A percentile compares a stretch with the other conserved stretches of the same genome.
phyloP scores from a whole-genome alignment of 164 flowering plant genomes.

The Vitis rotundifolia region DNA sequence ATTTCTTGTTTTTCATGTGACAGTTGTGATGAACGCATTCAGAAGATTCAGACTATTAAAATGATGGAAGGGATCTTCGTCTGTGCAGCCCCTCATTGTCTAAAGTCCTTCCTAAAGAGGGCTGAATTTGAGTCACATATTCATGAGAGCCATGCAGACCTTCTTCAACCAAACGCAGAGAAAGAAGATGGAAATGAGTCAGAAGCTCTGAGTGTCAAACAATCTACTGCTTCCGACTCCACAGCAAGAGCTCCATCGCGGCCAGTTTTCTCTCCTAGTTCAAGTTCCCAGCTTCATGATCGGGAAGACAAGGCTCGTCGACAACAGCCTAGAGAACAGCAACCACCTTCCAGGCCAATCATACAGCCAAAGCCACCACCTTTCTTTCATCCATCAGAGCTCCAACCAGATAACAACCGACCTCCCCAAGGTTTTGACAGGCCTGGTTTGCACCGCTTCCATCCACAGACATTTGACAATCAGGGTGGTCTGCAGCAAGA shows the following conservation, averaged over 20 bases:
- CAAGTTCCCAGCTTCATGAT: conserved; percentile 53
- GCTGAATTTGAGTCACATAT: conserved; percentile 83
- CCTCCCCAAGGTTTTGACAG: conserved; percentile 46
- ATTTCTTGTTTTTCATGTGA: conserved; percentile 4
- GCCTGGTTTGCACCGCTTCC: conserved; percentile 40
- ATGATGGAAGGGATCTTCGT: conserved; percentile 92
- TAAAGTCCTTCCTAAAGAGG: conserved; percentile 84
- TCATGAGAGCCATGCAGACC: conserved; percentile 67
- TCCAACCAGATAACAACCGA: conserved; percentile 34
- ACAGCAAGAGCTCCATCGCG: conserved; percentile 58
- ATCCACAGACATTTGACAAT: conserved; percentile 42
- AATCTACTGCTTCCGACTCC: conserved; percentile 61
- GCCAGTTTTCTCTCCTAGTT: conserved; percentile 54
- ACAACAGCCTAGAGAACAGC: conserved; percentile 52
- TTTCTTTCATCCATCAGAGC: conserved; percentile 36
- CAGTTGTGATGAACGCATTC: conserved; percentile 96
- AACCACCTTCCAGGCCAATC: conserved; percentile 42
- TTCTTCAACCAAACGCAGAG: conserved; percentile 62
- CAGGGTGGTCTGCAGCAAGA: conserved; percentile 49
- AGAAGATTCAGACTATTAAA: conserved; percentile 93
- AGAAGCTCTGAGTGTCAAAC: conserved; percentile 55
- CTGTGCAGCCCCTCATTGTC: conserved; percentile 98
- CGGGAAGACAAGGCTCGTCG: conserved; percentile 58
- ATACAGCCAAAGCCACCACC: conserved; percentile 51
- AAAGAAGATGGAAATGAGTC: conserved; percentile 70